Conservation (phyloP, 2,329 filamentous ascomycete species). For the Diplodia mutila region DNA sequence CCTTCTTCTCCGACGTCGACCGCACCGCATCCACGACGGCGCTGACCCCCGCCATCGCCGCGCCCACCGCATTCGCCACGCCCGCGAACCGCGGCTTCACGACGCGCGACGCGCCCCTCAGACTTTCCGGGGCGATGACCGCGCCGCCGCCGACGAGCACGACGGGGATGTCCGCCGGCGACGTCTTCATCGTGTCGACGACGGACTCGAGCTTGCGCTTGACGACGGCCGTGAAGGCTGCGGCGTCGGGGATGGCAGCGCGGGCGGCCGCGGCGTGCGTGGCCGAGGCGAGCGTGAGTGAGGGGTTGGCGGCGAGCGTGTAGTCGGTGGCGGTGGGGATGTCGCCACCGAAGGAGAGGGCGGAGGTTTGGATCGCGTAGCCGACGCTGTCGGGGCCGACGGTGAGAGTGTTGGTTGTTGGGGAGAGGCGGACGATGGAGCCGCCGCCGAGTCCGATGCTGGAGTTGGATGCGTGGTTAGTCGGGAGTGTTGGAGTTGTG, state of each 20-base stretch:
- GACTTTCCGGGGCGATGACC: constrained; percentile 53
- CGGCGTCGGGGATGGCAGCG: constrained; percentile 30
- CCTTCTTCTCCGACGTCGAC: constrained; percentile 4
- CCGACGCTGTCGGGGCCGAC: constrained; percentile 64
- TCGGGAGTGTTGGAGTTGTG: too few species aligned
- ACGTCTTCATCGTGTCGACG: constrained; percentile 62
- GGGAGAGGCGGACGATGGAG: constrained; percentile 38
- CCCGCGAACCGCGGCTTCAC: constrained; percentile 58
- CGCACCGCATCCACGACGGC: constrained; percentile 57
- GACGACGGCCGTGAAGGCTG: constrained; percentile 40
- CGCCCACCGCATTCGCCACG: constrained; percentile 64
- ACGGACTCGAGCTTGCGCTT: constrained; percentile 55
- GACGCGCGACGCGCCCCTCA: constrained; percentile 56
- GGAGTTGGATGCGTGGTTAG: neutral
- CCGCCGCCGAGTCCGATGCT: constrained; percentile 61
- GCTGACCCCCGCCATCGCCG: constrained; percentile 61
- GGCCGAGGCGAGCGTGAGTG: constrained; percentile 32
- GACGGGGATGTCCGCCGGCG: constrained; percentile 55
- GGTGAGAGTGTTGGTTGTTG: constrained; percentile 38
- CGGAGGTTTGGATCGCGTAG: constrained; percentile 53
- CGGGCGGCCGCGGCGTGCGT: constrained; percentile 14
- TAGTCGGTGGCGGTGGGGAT: constrained; percentile 60
- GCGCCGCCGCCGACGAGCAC: constrained; percentile 63
- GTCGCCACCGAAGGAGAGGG: constrained; percentile 58
- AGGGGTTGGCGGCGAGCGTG: constrained; percentile 41